phyloP scores from a whole-genome alignment of 1,139 yeast species.

The Hansenula lynferdii region DNA sequence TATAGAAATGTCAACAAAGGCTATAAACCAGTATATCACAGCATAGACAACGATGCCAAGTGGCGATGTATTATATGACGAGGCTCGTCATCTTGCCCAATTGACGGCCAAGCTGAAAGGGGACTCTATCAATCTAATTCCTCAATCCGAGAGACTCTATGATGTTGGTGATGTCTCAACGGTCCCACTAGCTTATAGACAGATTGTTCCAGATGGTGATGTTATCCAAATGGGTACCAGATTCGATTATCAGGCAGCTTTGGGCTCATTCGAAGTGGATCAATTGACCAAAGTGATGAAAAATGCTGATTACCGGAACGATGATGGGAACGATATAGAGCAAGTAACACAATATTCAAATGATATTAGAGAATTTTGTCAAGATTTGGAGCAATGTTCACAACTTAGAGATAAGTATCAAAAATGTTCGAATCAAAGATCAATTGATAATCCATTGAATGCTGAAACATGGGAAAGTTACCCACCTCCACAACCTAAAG shows the following conservation, averaged over 20 bases:
- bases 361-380: conserved; percentile 8
- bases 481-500: conserved; percentile 20
- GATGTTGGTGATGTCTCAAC: conserved; percentile 12
- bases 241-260: conserved; percentile 19
- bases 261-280: conserved; percentile 12
- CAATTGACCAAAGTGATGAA: conserved; percentile 4
- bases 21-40: too few relatives aligned
- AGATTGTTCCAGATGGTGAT: conserved; percentile 17
- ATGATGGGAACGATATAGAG: conserved; percentile 4
- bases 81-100: not conserved
- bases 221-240: conserved; percentile 14
- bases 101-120: not conserved
- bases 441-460: conserved; percentile 19
- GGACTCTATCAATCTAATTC: not conserved
- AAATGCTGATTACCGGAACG: too few relatives aligned
- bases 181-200: conserved; percentile 13
- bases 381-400: conserved; percentile 4
- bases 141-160: conserved; percentile 7
- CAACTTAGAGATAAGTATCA: conserved; percentile 15
- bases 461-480: conserved; percentile 16
- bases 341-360: conserved; percentile 11
- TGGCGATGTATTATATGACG: not conserved
- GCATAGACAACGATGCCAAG: not conserved
- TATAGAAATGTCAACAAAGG: too few relatives aligned
- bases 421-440: conserved; percentile 14